These are phyloP conservation scores for Tillandsia fasciculata DNA, from an alignment of 176 grass and related monocot genomes.

Conservation along the genomic window DNA sequence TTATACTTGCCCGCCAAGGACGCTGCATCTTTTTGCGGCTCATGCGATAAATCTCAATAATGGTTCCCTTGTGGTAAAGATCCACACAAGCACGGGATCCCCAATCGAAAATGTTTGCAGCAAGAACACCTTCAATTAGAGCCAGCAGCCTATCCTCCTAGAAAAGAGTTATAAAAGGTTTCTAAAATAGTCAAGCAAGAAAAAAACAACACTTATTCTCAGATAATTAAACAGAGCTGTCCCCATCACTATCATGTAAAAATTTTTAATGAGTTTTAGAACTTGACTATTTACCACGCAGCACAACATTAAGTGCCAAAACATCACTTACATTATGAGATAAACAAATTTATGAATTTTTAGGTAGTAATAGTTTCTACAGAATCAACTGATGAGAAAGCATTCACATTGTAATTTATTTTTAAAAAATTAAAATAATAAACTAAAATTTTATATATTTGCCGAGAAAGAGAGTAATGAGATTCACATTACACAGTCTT, in stretches of 20 bases:
- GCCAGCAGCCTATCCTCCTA: slow-evolving; percentile 86
- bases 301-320: not conserved
- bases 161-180: slow-evolving; percentile 8
- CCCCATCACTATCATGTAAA: not conserved
- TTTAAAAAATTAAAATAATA: too few relatives aligned
- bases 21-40: slow-evolving; percentile 99
- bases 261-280: not conserved
- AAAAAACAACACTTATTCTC: not conserved
- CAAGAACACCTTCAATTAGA: slow-evolving; percentile 91
- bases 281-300: not conserved
- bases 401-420: too few relatives aligned
- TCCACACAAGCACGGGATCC: slow-evolving; percentile 97
- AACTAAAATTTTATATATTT: too few relatives aligned
- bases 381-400: too few relatives aligned
- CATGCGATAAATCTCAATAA: slow-evolving; percentile 99
- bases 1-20: slow-evolving; percentile 70
- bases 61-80: slow-evolving; percentile 97
- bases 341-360: too few relatives aligned
- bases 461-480: too few relatives aligned
- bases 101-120: slow-evolving; percentile 99
- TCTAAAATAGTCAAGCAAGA: slow-evolving; percentile 4
- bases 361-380: too few relatives aligned
- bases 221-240: not conserved
- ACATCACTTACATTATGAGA: not conserved
- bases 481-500: too few relatives aligned